Evolutionary conservation across 1,284 basidiomycete species (phyloP), one percentile per base, ranked within the genome.

Genomic region (Ceratobasidium sp.): DNA sequence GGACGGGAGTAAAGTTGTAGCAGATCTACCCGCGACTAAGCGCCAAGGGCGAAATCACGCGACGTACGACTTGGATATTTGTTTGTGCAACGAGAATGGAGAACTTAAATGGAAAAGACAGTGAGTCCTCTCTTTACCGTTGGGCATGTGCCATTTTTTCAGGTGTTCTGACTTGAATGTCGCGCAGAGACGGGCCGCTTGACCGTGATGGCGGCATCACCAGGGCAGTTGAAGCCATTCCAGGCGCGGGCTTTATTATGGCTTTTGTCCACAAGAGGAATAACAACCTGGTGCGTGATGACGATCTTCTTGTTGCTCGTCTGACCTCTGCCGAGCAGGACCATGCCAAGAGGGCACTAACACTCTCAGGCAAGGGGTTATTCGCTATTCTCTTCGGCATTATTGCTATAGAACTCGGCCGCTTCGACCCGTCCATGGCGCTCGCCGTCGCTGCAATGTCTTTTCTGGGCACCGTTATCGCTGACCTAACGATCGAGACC

Each of bases 31-130:
- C 24, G 9, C 5, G 19, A 31, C 31, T 14, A 72, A 37, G 13
- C 4, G 46, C 27, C 39, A 49, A 24, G 29, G 29, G 8, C 56
- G 69, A 51, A 59, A 62, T 46, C 69, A 72, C 46, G 69, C 69
- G 43, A 72, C 29, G 11, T 72, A 72, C 24, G 69, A 72, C 43
- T 49, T 72, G 69, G 69, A 72, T 24, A 49, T 72, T 13, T 72
- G 69, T 29, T 24, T 72, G 19, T 61, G 7, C 13, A 61, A 61
- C 46, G 46, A 72, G 19, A 24, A 72, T 22, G 69, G 69, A 51
- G 43, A 72, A 19, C 56, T 72, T 13, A 39, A 59, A 49, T 72
- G 69, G 69, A 48, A 48, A 22, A 41, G 31, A 11, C 56, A 62
- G 69, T 72, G 39, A 22, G 66, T 31, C 37, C 31, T 39, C 13